Evolutionary conservation across 1,139 yeast genomes (phyloP).

Genomic region (Suhomyces guaymorum): DNA sequence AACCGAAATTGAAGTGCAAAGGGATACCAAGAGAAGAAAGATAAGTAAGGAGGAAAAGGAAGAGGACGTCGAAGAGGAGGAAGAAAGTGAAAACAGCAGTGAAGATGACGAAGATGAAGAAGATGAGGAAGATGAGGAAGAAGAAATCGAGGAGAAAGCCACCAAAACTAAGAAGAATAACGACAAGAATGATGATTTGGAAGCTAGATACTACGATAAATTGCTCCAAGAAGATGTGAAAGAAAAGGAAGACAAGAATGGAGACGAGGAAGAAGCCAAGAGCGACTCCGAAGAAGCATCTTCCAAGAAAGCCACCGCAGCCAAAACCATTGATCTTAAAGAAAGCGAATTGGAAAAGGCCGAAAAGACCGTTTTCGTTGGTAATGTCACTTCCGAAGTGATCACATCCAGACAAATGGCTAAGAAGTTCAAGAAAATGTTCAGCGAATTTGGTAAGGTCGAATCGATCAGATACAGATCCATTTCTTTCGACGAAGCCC

Average conservation of each 20-base stretch:
- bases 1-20: conserved; percentile 24
- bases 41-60: conserved; percentile 20
- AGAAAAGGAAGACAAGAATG: conserved; percentile 16
- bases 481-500: conserved; percentile 81
- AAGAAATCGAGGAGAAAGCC: conserved; percentile 23
- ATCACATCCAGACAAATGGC: conserved; percentile 63
- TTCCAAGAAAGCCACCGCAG: conserved; percentile 23
- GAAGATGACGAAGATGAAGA: conserved; percentile 17
- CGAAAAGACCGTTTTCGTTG: conserved; percentile 84
- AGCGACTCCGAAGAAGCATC: conserved; percentile 15
- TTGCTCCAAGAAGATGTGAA: conserved; percentile 28
- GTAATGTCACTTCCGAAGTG: conserved; percentile 71
- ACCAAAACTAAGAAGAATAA: conserved; percentile 24
- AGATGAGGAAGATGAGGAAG: conserved; percentile 19
- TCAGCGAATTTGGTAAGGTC: conserved; percentile 58
- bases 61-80: conserved; percentile 15
- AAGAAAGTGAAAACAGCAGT: conserved; percentile 18
- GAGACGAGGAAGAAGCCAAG: conserved; percentile 30
- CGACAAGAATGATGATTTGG: conserved; percentile 48
- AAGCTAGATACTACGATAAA: conserved; percentile 47
- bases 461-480: conserved; percentile 87
- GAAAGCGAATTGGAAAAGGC: conserved; percentile 80
- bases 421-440: conserved; percentile 64
- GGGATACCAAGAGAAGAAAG: conserved; percentile 19
- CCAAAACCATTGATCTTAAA: conserved; percentile 51